Evolutionary conservation across 1,139 yeast species (phyloP).

Genomic region (Zhuliangozyma parablackwelliae): DNA sequence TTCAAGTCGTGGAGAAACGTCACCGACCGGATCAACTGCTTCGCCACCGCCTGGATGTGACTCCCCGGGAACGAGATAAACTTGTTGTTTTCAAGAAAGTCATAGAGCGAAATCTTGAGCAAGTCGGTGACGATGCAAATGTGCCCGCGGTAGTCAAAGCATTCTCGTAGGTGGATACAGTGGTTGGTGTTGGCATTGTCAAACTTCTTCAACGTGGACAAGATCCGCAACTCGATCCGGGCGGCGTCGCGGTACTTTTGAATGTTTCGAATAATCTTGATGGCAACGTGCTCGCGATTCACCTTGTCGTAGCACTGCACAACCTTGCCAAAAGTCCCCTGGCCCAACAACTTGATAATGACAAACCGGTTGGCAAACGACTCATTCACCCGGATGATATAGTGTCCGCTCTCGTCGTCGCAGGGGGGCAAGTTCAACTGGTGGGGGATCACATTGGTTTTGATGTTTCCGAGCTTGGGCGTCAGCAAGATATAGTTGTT

Average conservation of each 20-base stretch:
- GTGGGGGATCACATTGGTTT: conserved; percentile 38
- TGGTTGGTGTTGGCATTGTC: conserved; percentile 66
- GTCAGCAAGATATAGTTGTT: conserved; percentile 34
- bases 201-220: conserved; percentile 76
- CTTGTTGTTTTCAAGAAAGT: conserved; percentile 75
- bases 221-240: conserved; percentile 70
- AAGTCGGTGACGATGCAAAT: conserved; percentile 91
- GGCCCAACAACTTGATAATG: conserved; percentile 73
- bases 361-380: conserved; percentile 64
- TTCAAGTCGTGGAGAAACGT: conserved; percentile 86
- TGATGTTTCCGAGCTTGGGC: conserved; percentile 42
- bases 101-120: conserved; percentile 79
- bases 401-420: conserved; percentile 82
- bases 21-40: conserved; percentile 80
- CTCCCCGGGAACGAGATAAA: conserved; percentile 73
- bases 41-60: conserved; percentile 85
- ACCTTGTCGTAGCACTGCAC: conserved; percentile 64
- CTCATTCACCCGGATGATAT: conserved; percentile 59
- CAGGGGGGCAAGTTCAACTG: conserved; percentile 42
- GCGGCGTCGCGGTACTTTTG: conserved; percentile 85
- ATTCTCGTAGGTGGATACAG: conserved; percentile 77
- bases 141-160: conserved; percentile 90
- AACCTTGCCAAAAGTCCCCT: conserved; percentile 97
- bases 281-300: conserved; percentile 69
- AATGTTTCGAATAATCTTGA: conserved; percentile 80